Evolutionary conservation across 257 asterid genomes (phyloP).

Genomic region (Nicotiana benthamiana): DNA sequence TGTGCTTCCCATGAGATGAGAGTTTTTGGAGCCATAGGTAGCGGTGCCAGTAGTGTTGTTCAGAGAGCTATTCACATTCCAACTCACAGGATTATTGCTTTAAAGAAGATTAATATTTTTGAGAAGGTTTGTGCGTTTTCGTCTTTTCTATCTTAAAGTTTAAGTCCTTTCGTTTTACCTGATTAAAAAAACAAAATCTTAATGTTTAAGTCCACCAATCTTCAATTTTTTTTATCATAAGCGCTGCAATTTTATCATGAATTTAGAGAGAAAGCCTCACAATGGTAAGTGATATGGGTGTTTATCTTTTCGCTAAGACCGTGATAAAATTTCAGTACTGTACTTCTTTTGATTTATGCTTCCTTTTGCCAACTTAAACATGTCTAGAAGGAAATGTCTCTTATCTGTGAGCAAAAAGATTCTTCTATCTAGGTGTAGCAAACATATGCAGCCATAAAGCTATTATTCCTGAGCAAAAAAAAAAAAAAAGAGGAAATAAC

Average conservation of each 20-base stretch:
- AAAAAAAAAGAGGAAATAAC: too few species aligned
- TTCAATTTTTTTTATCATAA: not conserved
- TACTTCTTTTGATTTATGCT: not conserved
- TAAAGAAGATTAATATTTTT: conserved; percentile 90
- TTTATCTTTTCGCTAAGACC: not conserved
- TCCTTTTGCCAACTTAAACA: not conserved
- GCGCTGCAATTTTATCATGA: not conserved
- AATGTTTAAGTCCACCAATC: not conserved
- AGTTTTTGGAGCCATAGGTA: conserved; percentile 82
- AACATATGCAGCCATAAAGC: not conserved
- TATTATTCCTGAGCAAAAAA: too few species aligned
- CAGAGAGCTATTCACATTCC: conserved; percentile 98
- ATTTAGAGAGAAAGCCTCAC: not conserved
- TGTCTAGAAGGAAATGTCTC: not conserved
- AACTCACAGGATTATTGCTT: conserved; percentile 89
- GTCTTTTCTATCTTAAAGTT: not conserved
- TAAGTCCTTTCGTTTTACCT: too few species aligned
- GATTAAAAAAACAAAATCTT: not conserved
- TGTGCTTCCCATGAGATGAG: conserved; percentile 98
- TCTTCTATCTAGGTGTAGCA: not conserved
- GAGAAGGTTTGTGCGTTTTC: conserved; percentile 54
- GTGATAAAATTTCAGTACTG: not conserved
- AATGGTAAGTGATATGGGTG: not conserved
- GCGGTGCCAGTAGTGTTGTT: conserved; percentile 98
- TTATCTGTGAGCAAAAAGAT: not conserved